Evolutionary conservation across 2,329 filamentous ascomycete species (phyloP).

Genomic region (Fusarium caatingaense): DNA sequence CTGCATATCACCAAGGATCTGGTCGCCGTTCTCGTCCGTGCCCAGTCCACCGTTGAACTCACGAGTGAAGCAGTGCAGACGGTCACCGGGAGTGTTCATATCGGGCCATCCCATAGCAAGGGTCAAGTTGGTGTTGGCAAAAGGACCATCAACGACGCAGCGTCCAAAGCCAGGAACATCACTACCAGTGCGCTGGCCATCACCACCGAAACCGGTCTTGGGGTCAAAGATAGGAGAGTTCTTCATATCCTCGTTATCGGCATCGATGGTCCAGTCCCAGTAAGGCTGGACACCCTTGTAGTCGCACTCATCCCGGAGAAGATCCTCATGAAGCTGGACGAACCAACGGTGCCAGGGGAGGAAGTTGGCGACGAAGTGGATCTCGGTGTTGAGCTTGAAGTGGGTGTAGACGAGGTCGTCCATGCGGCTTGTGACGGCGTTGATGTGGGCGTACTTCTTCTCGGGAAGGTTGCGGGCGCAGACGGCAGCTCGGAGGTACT

Average conservation of each 20-base stretch:
- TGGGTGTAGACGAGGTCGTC: constrained; percentile 19
- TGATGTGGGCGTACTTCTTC: not conserved
- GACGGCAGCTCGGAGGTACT: constrained; percentile 22
- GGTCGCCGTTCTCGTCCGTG: not conserved
- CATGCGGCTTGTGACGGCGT: not conserved
- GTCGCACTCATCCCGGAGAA: constrained; percentile 13
- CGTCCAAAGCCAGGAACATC: constrained; percentile 12
- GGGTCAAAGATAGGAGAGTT: constrained; percentile 21
- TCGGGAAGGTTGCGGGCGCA: constrained; percentile 19
- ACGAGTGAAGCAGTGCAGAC: constrained; percentile 17
- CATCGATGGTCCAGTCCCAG: constrained; percentile 28
- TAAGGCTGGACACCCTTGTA: constrained; percentile 22
- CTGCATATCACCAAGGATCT: constrained; percentile 21
- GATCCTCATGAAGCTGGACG: constrained; percentile 17
- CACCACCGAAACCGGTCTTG: constrained; percentile 14
- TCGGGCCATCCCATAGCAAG: constrained; percentile 26
- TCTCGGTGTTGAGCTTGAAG: not conserved
- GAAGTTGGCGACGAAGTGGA: constrained; percentile 23
- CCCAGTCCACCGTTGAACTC: constrained; percentile 14
- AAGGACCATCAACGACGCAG: constrained; percentile 20
- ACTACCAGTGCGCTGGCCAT: constrained; percentile 1
- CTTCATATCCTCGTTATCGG: not conserved
- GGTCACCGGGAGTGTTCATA: not conserved
- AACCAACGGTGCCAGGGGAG: constrained; percentile 25
- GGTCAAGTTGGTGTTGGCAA: constrained; percentile 18